Evolutionary conservation across 2,329 filamentous ascomycete species (phyloP).

Genomic region (Penicillium sclerotigenum): DNA sequence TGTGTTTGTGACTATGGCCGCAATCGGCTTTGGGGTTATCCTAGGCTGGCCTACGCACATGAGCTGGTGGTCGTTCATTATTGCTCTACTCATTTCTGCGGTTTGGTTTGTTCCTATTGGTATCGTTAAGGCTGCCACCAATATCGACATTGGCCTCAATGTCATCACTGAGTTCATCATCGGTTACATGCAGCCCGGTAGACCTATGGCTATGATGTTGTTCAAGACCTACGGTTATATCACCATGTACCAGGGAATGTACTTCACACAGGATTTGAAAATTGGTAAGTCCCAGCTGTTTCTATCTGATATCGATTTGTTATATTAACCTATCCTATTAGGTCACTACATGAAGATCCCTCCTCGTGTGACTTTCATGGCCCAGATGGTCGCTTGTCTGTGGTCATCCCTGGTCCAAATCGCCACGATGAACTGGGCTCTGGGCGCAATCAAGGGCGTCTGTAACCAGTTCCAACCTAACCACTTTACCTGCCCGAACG

Average conservation of each 20-base stretch:
- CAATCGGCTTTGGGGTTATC: constrained; percentile 46
- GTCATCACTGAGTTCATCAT: constrained; percentile 71
- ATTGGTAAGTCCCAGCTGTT: constrained; percentile 40
- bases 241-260: constrained; percentile 63
- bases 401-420: constrained; percentile 53
- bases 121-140: constrained; percentile 68
- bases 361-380: constrained; percentile 51
- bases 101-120: constrained; percentile 59
- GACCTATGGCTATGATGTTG: constrained; percentile 71
- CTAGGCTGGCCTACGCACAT: constrained; percentile 63
- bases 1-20: constrained; percentile 51
- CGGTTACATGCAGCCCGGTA: constrained; percentile 69
- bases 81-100: constrained; percentile 63
- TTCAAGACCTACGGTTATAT: constrained; percentile 74
- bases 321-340: constrained; percentile 2
- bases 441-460: constrained; percentile 59
- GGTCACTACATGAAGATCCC: constrained; percentile 62
- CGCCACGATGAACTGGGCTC: constrained; percentile 45
- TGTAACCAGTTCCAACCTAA: constrained; percentile 59
- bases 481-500: constrained; percentile 59
- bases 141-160: constrained; percentile 65
- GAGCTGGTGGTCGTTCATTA: constrained; percentile 68
- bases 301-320: neutral
- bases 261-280: constrained; percentile 65
- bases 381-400: constrained; percentile 51